These are phyloP conservation scores for Alloteropsis semialata DNA, from an alignment of 176 grass and related monocot species.

Conservation along the genomic window DNA sequence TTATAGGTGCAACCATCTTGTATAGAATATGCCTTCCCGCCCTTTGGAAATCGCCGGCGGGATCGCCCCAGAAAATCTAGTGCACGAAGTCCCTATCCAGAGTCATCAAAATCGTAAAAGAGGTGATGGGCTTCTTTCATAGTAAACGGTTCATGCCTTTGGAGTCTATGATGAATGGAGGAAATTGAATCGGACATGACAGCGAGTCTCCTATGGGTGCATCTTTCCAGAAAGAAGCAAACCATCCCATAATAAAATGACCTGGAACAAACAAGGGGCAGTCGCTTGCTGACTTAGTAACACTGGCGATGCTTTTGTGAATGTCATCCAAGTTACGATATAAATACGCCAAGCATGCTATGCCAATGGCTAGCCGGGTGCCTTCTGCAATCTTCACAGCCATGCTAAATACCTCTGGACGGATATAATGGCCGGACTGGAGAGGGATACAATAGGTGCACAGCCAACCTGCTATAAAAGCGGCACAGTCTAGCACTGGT, in stretches of 20 bases:
- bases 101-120: not conserved
- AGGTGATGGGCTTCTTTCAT: not conserved
- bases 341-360: not conserved
- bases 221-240: no score
- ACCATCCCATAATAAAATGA: no score
- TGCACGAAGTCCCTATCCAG: not conserved
- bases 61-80: not conserved
- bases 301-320: not conserved
- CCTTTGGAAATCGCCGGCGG: not conserved
- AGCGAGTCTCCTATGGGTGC: no score
- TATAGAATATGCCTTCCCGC: rapidly evolving
- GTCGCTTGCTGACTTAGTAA: not conserved
- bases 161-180: not conserved
- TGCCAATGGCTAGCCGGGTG: not conserved
- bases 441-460: not conserved
- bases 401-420: not conserved
- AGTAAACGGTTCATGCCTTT: not conserved
- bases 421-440: not conserved
- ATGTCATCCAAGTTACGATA: not conserved
- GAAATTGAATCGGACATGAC: no score
- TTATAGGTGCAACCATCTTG: not conserved
- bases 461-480: not conserved
- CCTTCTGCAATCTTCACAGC: not conserved
- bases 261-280: no score
- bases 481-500: not conserved